Conservation (phyloP, 78 protist genomes). For the Mantamonas sphyraenae region DNA sequence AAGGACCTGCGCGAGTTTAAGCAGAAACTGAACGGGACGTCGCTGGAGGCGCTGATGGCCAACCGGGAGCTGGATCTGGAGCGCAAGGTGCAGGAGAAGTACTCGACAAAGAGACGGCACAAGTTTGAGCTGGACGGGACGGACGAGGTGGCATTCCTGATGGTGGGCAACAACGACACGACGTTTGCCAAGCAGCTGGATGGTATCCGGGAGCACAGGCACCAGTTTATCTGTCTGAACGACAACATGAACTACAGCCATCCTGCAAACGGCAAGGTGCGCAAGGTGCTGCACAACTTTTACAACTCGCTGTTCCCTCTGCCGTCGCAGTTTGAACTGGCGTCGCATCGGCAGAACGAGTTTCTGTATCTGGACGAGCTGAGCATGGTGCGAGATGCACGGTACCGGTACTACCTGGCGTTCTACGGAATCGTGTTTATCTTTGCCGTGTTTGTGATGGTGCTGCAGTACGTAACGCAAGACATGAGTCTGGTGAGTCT, state of each 20-base stretch:
- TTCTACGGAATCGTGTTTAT: no score
- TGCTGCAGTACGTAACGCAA: no score
- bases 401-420: no score
- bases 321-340: constrained; percentile 65
- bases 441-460: no score
- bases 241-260: constrained; percentile 68
- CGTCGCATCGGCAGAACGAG: constrained; percentile 3
- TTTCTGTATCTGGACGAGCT: constrained; percentile 22
- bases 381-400: no score
- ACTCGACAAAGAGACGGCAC: not conserved
- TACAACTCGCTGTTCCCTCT: constrained; percentile 60
- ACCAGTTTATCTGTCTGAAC: constrained; percentile 77
- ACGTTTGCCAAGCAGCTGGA: constrained; percentile 33
- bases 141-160: constrained; percentile 68
- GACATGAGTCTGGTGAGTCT: no score
- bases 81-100: no score
- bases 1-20: no score
- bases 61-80: no score
- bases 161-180: constrained; percentile 46
- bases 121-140: constrained; percentile 32
- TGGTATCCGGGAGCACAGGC: constrained; percentile 39
- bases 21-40: no score
- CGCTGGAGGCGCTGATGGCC: no score
- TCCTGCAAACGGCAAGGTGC: constrained; percentile 7
- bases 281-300: constrained; percentile 40